These are phyloP conservation scores for Naganishia albida DNA, from an alignment of 1,284 basidiomycete genomes.

Conservation along the genomic window DNA sequence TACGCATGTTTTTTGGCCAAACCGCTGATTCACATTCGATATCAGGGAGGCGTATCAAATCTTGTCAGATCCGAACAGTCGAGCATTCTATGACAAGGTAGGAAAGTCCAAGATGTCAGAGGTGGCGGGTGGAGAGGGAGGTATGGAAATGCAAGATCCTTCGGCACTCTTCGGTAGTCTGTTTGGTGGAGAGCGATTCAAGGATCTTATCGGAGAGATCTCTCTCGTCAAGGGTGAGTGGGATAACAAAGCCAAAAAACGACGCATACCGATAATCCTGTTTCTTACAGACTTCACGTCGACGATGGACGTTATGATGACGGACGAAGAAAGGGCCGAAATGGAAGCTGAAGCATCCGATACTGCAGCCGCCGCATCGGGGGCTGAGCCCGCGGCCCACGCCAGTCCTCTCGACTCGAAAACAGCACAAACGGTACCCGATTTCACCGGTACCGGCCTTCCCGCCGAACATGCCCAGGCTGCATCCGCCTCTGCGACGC, in stretches of 20 bases:
- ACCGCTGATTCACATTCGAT: conserved; percentile 36
- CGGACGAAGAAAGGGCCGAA: conserved; percentile 81
- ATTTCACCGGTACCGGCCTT: conserved; percentile 15
- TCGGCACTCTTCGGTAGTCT: conserved; percentile 88
- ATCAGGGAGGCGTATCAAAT: conserved; percentile 86
- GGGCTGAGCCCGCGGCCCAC: conserved; percentile 34
- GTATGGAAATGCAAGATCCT: conserved; percentile 78
- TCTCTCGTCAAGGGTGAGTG: conserved; percentile 71
- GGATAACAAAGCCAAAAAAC: too few relatives aligned
- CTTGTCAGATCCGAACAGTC: conserved; percentile 78
- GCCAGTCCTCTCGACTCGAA: conserved; percentile 16
- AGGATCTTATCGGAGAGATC: conserved; percentile 84
- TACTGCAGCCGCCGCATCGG: conserved; percentile 39
- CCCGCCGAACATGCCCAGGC: conserved; percentile 30
- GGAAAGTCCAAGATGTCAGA: conserved; percentile 63
- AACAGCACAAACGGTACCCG: conserved; percentile 27
- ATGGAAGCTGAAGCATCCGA: conserved; percentile 58
- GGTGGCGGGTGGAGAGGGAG: conserved; percentile 41
- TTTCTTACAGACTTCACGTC: conserved; percentile 47
- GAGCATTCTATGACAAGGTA: conserved; percentile 92
- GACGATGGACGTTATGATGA: conserved; percentile 58
- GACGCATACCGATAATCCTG: too few relatives aligned
- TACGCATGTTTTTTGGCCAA: not conserved
- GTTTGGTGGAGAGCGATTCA: conserved; percentile 70
- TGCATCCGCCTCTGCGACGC: conserved; percentile 34